Percentiles rank a stretch among this genome's conserved stretches.
Conservation (phyloP, 371 early-diverging fungal species). For the Dentiscutata heterogama region DNA sequence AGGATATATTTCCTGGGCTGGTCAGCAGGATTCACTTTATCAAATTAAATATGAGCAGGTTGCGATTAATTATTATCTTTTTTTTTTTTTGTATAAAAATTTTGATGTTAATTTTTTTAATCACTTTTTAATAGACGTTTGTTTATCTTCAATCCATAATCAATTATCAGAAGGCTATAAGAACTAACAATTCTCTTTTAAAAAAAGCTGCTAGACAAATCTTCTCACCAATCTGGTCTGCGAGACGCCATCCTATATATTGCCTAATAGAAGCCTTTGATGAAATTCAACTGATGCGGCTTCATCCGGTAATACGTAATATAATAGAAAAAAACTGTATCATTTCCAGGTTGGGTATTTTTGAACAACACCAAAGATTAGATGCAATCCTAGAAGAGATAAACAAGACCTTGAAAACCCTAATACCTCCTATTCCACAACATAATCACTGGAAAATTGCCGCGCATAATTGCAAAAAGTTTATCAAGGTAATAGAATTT, state of each 20-base stretch:
- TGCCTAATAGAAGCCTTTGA: conserved; percentile 5
- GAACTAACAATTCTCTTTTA: background rate
- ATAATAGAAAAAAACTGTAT: background rate
- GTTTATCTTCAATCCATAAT: conserved; percentile 1
- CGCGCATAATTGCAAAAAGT: background rate
- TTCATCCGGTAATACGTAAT: background rate
- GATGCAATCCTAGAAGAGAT: background rate
- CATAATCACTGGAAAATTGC: background rate
- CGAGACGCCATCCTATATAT: conserved; percentile 12
- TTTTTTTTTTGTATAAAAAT: too few relatives aligned
- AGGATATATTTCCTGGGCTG: conserved; percentile 6
- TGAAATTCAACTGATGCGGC: conserved; percentile 25
- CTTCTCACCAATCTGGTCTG: conserved; percentile 1
- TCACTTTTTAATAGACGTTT: background rate
- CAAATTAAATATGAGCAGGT: conserved; percentile 31
- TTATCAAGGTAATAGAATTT: background rate
- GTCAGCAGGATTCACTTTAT: conserved; percentile 19
- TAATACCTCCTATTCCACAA: background rate
- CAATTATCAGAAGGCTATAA: too few relatives aligned
- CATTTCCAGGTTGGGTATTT: background rate
- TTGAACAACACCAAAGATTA: background rate
- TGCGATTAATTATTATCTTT: background rate
- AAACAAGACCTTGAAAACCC: background rate
- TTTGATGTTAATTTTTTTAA: too few relatives aligned
- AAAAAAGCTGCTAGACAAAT: background rate